Evolutionary conservation across 768 basidiomycete species (phyloP).

Genomic region (Cystoderma amianthinum): DNA sequence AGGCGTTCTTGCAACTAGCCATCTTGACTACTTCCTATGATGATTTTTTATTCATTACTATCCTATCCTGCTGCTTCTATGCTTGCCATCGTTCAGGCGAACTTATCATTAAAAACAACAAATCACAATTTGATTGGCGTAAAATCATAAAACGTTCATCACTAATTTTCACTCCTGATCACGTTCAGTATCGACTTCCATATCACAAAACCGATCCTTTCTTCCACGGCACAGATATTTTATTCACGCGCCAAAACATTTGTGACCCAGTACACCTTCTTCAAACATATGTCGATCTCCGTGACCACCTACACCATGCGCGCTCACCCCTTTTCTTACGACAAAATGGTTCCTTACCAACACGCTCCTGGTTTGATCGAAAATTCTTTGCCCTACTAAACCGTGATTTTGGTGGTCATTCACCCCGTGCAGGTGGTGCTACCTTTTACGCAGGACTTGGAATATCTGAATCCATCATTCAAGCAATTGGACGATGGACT

Average conservation of each 20-base stretch:
- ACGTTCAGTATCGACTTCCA: conserved; percentile 15
- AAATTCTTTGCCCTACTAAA: conserved; percentile 9
- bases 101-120: conserved; percentile 10
- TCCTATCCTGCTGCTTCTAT: conserved; percentile 19
- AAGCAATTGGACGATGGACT: conserved; percentile 16
- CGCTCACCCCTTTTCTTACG: conserved; percentile 11
- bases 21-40: conserved; percentile 7
- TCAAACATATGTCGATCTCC: conserved; percentile 3
- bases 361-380: conserved; percentile 13
- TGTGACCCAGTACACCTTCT: conserved; percentile 12
- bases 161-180: conserved; percentile 6
- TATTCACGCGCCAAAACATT: conserved; percentile 10
- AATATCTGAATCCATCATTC: conserved; percentile 13
- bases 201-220: conserved; percentile 23
- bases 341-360: conserved; percentile 12
- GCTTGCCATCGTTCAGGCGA: conserved; percentile 18
- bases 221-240: conserved; percentile 15
- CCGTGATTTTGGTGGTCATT: conserved; percentile 15
- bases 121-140: conserved; percentile 12
- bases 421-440: conserved; percentile 13
- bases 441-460: conserved; percentile 17
- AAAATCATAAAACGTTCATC: conserved; percentile 17
- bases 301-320: conserved; percentile 8
- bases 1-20: conserved; percentile 6
- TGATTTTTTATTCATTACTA: conserved; percentile 13